A percentile compares a stretch with the other conserved stretches of the same genome.
phyloP scores from a whole-genome alignment of 768 basidiomycete species.

The Auriscalpium orientale region DNA sequence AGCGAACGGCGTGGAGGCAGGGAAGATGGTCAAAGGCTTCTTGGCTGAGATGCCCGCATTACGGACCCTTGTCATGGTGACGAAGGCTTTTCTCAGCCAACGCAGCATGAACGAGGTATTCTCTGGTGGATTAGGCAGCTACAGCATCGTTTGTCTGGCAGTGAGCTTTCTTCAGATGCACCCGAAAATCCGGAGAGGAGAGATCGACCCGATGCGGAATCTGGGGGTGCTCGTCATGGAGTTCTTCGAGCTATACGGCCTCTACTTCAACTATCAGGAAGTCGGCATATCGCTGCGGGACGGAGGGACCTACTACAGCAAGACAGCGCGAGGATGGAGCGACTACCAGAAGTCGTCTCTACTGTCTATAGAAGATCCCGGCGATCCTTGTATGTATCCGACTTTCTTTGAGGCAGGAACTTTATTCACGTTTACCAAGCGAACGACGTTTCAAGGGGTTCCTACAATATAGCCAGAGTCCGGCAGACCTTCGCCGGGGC shows the following conservation, averaged over 20 bases:
- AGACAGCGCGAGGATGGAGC: constrained; percentile 75
- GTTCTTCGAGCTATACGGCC: constrained; percentile 94
- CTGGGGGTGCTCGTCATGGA: constrained; percentile 93
- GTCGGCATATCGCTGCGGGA: constrained; percentile 83
- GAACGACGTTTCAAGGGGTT: constrained; percentile 90
- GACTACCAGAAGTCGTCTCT: constrained; percentile 47
- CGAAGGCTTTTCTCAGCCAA: constrained; percentile 86
- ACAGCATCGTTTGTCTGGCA: constrained; percentile 88
- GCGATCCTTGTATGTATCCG: constrained; percentile 63
- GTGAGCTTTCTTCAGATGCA: constrained; percentile 97
- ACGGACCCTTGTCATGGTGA: constrained; percentile 77
- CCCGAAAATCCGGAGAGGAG: constrained; percentile 82
- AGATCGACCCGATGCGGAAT: constrained; percentile 83
- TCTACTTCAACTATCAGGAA: constrained; percentile 85
- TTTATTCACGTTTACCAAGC: constrained; percentile 34
- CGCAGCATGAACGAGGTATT: constrained; percentile 98
- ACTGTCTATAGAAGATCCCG: constrained; percentile 90
- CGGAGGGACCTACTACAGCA: constrained; percentile 86
- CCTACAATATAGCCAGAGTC: constrained; percentile 77
- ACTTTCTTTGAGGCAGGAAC: background rate
- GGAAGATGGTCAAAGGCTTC: constrained; percentile 74
- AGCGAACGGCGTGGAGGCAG: constrained; percentile 72
- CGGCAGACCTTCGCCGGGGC: constrained; percentile 81
- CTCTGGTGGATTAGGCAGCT: constrained; percentile 89
- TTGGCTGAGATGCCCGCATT: constrained; percentile 69